phyloP scores from a whole-genome alignment of 257 asterid genomes.

The Nicotiana benthamiana region DNA sequence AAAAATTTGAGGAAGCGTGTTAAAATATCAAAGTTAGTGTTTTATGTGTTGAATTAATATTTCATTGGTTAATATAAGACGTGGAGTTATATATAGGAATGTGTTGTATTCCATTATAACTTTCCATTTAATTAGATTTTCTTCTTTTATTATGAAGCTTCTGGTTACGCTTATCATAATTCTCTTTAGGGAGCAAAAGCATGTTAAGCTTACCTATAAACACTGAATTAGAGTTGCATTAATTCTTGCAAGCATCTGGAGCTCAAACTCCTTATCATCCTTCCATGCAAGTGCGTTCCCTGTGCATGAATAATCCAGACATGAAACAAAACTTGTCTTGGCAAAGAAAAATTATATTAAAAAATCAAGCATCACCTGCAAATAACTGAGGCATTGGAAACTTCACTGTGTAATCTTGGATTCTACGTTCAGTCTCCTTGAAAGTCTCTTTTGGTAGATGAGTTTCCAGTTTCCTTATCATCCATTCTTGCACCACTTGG shows the following conservation, averaged over 20 bases:
- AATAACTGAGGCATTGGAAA: slow-evolving; percentile 28
- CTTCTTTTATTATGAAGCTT: neutral
- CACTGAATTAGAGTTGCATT: slow-evolving; percentile 36
- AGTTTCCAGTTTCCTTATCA: slow-evolving; percentile 25
- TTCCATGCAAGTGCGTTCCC: slow-evolving; percentile 35
- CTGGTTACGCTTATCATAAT: neutral
- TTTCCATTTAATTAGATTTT: neutral
- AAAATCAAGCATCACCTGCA: no score
- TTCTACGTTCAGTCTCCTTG: slow-evolving; percentile 23
- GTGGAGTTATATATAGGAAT: neutral
- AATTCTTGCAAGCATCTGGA: slow-evolving; percentile 50
- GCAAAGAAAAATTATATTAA: no score
- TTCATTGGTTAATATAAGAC: neutral
- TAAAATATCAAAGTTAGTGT: no score
- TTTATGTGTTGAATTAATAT: no score
- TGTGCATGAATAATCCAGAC: slow-evolving; percentile 9
- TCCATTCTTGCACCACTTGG: slow-evolving; percentile 16
- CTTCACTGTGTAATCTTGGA: slow-evolving; percentile 13
- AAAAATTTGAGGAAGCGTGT: no score
- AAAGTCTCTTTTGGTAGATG: slow-evolving; percentile 24
- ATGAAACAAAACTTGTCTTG: neutral
- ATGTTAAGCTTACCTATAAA: slow-evolving; percentile 22
- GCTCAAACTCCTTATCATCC: slow-evolving; percentile 38
- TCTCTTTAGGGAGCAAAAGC: neutral
- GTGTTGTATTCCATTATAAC: neutral